Percentiles rank a stretch among this genome's conserved stretches.
Evolutionary conservation across 306 rosid species (phyloP).

Genomic region (Betula pendula): DNA sequence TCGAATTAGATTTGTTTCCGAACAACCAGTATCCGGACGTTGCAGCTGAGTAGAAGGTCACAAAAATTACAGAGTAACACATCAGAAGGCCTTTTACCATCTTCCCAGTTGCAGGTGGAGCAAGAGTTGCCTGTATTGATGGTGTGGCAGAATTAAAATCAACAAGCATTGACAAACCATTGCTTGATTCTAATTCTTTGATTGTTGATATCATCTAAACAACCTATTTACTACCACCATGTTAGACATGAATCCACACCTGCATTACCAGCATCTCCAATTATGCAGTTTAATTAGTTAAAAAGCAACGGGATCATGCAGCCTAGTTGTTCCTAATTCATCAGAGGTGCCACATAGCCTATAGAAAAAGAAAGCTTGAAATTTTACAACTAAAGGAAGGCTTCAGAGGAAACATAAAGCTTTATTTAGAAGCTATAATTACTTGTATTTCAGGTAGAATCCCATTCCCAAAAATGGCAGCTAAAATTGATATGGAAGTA

Average conservation of each 20-base stretch:
- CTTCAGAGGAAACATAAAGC: neutral
- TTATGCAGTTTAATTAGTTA: slow-evolving; percentile 7
- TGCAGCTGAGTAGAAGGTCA: slow-evolving; percentile 84
- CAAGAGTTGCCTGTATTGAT: slow-evolving; percentile 84
- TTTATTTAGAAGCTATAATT: slow-evolving; percentile 19
- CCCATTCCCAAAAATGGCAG: slow-evolving; percentile 92
- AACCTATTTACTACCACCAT: neutral
- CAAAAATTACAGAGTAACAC: slow-evolving; percentile 73
- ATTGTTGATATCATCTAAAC: neutral
- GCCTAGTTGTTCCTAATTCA: neutral
- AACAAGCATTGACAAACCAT: neutral
- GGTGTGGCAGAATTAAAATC: neutral
- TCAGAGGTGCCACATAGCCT: neutral
- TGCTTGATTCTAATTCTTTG: neutral
- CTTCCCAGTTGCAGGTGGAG: slow-evolving; percentile 96
- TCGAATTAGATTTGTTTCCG: slow-evolving; percentile 76
- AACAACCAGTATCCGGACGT: slow-evolving; percentile 84
- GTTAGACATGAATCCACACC: neutral
- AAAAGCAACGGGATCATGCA: slow-evolving; percentile 6
- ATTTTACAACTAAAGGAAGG: neutral
- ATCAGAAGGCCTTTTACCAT: slow-evolving; percentile 86
- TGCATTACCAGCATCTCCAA: slow-evolving; percentile 4
- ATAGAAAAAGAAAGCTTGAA: neutral
- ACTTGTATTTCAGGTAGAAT: slow-evolving; percentile 97
- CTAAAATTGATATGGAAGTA: slow-evolving; percentile 84